A percentile compares a stretch with the other conserved stretches of the same genome.
phyloP scores from a whole-genome alignment of 208 protist genomes.

The Dictyostelium gargantuum region DNA sequence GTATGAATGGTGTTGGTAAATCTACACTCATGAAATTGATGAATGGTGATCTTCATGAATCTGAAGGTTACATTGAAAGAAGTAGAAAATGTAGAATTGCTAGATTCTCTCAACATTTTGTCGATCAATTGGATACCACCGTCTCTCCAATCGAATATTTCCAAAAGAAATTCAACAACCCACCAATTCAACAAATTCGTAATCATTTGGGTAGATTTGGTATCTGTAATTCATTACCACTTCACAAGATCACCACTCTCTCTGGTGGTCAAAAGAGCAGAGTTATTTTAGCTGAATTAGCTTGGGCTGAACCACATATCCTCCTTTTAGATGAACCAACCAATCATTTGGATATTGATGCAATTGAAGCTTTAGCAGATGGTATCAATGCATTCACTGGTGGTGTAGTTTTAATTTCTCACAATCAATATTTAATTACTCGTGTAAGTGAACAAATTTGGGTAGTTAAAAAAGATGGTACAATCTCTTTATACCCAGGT shows the following conservation, averaged over 20 bases:
- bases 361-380: slow-evolving; percentile 94
- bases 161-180: slow-evolving; percentile 88
- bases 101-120: slow-evolving; percentile 97
- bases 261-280: slow-evolving; percentile 95
- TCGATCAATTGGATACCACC: slow-evolving; percentile 96
- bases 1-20: slow-evolving; percentile 97
- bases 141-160: slow-evolving; percentile 95
- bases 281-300: slow-evolving; percentile 95
- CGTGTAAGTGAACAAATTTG: slow-evolving; percentile 75
- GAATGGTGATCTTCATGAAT: slow-evolving; percentile 92
- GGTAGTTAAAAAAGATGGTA: slow-evolving; percentile 50
- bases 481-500: slow-evolving; percentile 70
- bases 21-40: slow-evolving; percentile 94
- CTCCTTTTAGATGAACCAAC: slow-evolving; percentile 97
- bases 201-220: slow-evolving; percentile 94
- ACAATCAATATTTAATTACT: slow-evolving; percentile 96
- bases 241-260: slow-evolving; percentile 74
- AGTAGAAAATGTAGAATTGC: slow-evolving; percentile 92
- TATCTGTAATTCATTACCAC: slow-evolving; percentile 84
- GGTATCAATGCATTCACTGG: slow-evolving; percentile 94
- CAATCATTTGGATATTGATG: slow-evolving; percentile 97
- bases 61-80: slow-evolving; percentile 90
- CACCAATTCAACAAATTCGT: slow-evolving; percentile 88
- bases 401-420: slow-evolving; percentile 96
- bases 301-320: slow-evolving; percentile 94